phyloP scores from a whole-genome alignment of 2,329 filamentous ascomycete genomes.

The Aspergillus awamori region DNA sequence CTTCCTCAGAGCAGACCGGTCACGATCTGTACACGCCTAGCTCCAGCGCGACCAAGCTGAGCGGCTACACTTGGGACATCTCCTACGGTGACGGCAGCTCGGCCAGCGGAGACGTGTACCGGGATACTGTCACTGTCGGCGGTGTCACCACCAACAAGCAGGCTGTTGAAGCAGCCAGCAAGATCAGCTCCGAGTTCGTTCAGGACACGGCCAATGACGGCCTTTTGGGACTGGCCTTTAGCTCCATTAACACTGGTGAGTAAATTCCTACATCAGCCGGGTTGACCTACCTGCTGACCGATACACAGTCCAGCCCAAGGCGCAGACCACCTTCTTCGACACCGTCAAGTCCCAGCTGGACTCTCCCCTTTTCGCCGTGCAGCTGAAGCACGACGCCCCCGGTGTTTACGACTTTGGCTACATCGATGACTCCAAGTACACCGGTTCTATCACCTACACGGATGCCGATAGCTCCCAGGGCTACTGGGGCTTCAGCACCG shows the following conservation, averaged over 20 bases:
- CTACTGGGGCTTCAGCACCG: conserved; percentile 65
- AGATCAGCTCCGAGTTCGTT: conserved; percentile 58
- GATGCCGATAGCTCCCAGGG: conserved; percentile 60
- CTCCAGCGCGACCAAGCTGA: conserved; percentile 48
- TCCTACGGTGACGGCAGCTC: conserved; percentile 67
- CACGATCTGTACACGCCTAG: conserved; percentile 63
- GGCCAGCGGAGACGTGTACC: conserved; percentile 67
- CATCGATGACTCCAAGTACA: conserved; percentile 63
- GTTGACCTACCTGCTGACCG: background rate
- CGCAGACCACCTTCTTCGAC: conserved; percentile 63
- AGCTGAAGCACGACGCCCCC: conserved; percentile 56
- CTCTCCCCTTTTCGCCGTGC: conserved; percentile 56
- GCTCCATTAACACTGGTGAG: conserved; percentile 58
- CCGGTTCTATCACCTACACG: conserved; percentile 59
- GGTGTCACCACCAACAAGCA: conserved; percentile 61
- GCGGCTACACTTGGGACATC: conserved; percentile 61
- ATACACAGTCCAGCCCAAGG: conserved; percentile 46
- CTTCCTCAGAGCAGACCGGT: conserved; percentile 52
- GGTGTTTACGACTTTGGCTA: conserved; percentile 62
- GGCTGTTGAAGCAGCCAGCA: conserved; percentile 66
- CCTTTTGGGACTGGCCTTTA: conserved; percentile 63
- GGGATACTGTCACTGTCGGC: conserved; percentile 65
- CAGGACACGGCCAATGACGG: conserved; percentile 59
- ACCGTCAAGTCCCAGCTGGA: conserved; percentile 57
- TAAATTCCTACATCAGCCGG: background rate